phyloP scores from a whole-genome alignment of 768 basidiomycete genomes.

The Pilatotrama ljubarskyi region DNA sequence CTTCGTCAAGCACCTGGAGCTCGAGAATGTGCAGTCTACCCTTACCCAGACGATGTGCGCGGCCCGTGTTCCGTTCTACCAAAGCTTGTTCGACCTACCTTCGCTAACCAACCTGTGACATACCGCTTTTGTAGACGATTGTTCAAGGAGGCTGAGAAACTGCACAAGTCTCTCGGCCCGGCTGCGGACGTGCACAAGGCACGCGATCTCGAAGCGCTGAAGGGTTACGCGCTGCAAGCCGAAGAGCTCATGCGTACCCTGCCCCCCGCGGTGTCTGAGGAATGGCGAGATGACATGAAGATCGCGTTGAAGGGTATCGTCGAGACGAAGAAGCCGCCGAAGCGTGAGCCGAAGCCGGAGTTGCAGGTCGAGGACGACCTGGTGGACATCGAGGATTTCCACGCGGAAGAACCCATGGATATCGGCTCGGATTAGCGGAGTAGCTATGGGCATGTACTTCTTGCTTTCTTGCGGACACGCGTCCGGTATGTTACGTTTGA shows the following conservation, averaged over 20 bases:
- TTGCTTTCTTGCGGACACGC: too few species aligned
- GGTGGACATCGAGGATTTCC: not conserved
- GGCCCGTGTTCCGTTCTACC: not conserved
- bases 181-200: constrained; percentile 18
- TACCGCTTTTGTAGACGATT: not conserved
- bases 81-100: too few species aligned
- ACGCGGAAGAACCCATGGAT: not conserved
- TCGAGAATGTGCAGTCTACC: constrained; percentile 7
- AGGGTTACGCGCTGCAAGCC: constrained; percentile 13
- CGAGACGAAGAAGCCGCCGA: constrained; percentile 13
- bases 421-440: not conserved
- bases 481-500: not conserved
- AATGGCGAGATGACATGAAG: constrained; percentile 18
- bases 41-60: constrained; percentile 37
- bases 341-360: constrained; percentile 11
- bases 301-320: constrained; percentile 26
- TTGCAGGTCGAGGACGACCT: constrained; percentile 4
- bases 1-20: constrained; percentile 29
- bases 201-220: constrained; percentile 17
- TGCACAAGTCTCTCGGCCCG: constrained; percentile 23
- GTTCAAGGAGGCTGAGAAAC: constrained; percentile 5
- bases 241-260: constrained; percentile 15
- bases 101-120: not conserved
- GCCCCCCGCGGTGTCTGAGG: not conserved
- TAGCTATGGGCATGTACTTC: too few species aligned